phyloP scores from a whole-genome alignment of 352 stramenopile species.

The Phytophthora aleatoria region DNA sequence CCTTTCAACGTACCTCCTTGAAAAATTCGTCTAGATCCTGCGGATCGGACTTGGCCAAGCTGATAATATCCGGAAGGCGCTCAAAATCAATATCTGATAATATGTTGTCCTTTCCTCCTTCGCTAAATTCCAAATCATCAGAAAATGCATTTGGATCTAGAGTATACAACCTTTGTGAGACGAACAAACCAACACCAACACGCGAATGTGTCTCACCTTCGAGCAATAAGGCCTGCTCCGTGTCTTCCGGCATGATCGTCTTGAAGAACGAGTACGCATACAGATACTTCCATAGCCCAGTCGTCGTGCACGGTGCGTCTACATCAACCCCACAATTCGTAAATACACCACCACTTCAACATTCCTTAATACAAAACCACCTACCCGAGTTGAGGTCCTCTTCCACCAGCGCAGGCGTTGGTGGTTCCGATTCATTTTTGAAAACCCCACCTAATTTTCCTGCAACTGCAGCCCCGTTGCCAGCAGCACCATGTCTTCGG shows the following conservation, averaged over 20 bases:
- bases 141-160: slow-evolving; percentile 30
- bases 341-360: slow-evolving; percentile 6
- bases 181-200: background rate
- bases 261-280: slow-evolving; percentile 69
- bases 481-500: slow-evolving; percentile 25
- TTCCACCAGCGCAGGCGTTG: slow-evolving; percentile 54
- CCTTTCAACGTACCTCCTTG: slow-evolving; percentile 41
- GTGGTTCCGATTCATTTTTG: slow-evolving; percentile 34
- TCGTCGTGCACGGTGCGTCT: slow-evolving; percentile 74
- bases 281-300: slow-evolving; percentile 72
- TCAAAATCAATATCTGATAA: slow-evolving; percentile 18
- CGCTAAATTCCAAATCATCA: slow-evolving; percentile 12
- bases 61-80: slow-evolving; percentile 24
- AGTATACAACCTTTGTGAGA: background rate
- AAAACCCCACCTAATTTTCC: slow-evolving; percentile 25
- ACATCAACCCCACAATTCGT: background rate
- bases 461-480: slow-evolving; percentile 18
- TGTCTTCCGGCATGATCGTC: slow-evolving; percentile 59
- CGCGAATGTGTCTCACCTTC: slow-evolving; percentile 41
- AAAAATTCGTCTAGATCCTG: slow-evolving; percentile 47
- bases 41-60: slow-evolving; percentile 17
- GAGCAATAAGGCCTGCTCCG: slow-evolving; percentile 58
- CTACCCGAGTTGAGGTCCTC: slow-evolving; percentile 67
- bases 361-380: slow-evolving; percentile 3
- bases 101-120: slow-evolving; percentile 13